Base-by-base conservation (phyloP, 73 alveolate genomes). In the Paramecium caudatum region DNA sequence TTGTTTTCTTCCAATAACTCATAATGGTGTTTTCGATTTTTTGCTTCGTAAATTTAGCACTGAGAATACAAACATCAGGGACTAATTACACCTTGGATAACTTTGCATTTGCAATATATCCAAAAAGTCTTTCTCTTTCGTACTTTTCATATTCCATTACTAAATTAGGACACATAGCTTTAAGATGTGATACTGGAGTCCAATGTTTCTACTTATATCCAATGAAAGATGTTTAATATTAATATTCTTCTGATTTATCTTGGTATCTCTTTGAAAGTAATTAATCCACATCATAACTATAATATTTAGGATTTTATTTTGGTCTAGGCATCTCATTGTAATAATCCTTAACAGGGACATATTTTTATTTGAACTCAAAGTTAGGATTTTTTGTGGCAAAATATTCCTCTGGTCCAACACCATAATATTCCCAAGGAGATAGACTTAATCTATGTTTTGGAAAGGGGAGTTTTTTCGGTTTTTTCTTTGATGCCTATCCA, bases 381-480 rank as follows among this genome's bases (percentile, higher is more conserved):
- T 74, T 36, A 16, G 88, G 88, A 74, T 74, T 43, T 43, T 47
- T 74, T 6, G 88, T 74, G 1, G 88, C 88, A 74, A 74, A 74
- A 43, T 74, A 74, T 41, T 74, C 88, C 6, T 74, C 88, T 41
- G 88, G 88, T 19, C 69, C 62, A 10, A 74, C 88, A 2, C 88
- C 88, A 74, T 74, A 74, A 19, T 74, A 74, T 74, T 74, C 88
- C 88, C 88, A 74, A 39, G 88, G 88, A 37, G 43, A 10, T 12
- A 74, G 55, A 37, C 55, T 74, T 9, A 74, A 23, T 74, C 32
- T 74, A 74, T 74, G 88, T 74, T 74, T 74, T 6, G 88, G 88
- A 21, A 74, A 74, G 21, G 88, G 88, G 5, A 74, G 43, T 41
- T 74, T 74, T 8, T 33, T 36, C 9, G 39, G 3, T 43, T 74